These are phyloP conservation scores for Saccharomyces pastorianus DNA, from an alignment of 1,139 yeast genomes.

Conservation along the genomic window DNA sequence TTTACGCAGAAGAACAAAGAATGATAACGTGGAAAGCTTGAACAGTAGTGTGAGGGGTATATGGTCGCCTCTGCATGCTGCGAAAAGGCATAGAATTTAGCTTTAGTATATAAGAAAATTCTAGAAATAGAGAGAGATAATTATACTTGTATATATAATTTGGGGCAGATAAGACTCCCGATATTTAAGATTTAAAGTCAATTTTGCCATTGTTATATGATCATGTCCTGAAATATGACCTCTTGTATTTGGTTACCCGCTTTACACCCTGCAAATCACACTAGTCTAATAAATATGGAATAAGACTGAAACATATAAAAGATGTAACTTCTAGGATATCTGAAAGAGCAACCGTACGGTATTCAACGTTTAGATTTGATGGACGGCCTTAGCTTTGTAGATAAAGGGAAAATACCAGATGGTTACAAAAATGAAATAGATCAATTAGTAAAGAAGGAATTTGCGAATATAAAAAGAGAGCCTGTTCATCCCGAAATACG, in stretches of 20 bases:
- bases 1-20: conserved; percentile 49
- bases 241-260: background rate
- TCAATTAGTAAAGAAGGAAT: conserved; percentile 12
- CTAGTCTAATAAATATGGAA: background rate
- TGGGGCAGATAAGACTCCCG: background rate
- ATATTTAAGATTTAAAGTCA: background rate
- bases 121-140: background rate
- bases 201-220: background rate
- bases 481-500: conserved; percentile 16
- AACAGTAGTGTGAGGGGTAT: conserved; percentile 89
- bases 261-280: background rate
- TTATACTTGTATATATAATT: background rate
- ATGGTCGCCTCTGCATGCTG: conserved; percentile 93
- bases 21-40: conserved; percentile 67
- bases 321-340: background rate
- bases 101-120: background rate
- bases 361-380: background rate
- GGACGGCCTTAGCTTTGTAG: background rate
- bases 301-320: background rate
- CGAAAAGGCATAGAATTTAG: conserved; percentile 58
- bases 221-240: no score
- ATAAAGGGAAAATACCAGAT: background rate
- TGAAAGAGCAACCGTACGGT: background rate
- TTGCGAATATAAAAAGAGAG: conserved; percentile 2
- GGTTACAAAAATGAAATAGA: conserved; percentile 1